phyloP scores from a whole-genome alignment of 257 asterid species.

The Salvia splendens region DNA sequence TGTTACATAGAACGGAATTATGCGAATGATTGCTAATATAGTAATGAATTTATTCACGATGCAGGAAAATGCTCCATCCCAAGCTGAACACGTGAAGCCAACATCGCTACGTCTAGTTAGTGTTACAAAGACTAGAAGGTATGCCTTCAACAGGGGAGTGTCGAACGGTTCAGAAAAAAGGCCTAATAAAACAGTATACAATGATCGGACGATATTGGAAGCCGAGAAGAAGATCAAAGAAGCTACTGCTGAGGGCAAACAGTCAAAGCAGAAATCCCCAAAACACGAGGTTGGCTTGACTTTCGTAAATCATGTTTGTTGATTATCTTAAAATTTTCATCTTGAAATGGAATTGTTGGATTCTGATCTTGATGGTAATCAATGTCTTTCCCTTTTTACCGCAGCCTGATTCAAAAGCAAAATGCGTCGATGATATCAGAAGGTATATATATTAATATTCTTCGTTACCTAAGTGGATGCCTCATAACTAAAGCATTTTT shows the following conservation, averaged over 20 bases:
- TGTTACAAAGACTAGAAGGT: slow-evolving; percentile 37
- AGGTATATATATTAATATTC: slow-evolving; percentile 46
- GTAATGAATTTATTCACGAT: slow-evolving; percentile 8
- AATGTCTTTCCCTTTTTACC: background rate
- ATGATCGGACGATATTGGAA: slow-evolving; percentile 33
- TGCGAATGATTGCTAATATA: background rate
- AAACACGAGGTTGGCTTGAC: slow-evolving; percentile 49
- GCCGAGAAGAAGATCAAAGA: slow-evolving; percentile 37
- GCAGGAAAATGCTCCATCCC: slow-evolving; percentile 48
- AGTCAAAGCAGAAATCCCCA: slow-evolving; percentile 32
- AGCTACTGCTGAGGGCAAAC: slow-evolving; percentile 29
- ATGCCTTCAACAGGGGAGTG: slow-evolving; percentile 35
- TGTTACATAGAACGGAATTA: background rate
- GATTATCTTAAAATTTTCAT: background rate
- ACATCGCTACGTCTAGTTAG: slow-evolving; percentile 35
- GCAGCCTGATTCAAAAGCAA: slow-evolving; percentile 46
- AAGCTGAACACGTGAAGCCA: slow-evolving; percentile 33
- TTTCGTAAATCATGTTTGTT: background rate
- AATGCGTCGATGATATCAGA: slow-evolving; percentile 35
- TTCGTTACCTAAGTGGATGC: background rate
- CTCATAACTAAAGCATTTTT: background rate
- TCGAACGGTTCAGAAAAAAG: slow-evolving; percentile 35
- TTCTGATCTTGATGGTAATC: slow-evolving; percentile 19
- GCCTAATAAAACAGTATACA: slow-evolving; percentile 37
- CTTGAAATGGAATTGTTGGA: background rate